These are phyloP conservation scores for Amanita phalloides DNA, from an alignment of 768 basidiomycete species.

Conservation along the genomic window DNA sequence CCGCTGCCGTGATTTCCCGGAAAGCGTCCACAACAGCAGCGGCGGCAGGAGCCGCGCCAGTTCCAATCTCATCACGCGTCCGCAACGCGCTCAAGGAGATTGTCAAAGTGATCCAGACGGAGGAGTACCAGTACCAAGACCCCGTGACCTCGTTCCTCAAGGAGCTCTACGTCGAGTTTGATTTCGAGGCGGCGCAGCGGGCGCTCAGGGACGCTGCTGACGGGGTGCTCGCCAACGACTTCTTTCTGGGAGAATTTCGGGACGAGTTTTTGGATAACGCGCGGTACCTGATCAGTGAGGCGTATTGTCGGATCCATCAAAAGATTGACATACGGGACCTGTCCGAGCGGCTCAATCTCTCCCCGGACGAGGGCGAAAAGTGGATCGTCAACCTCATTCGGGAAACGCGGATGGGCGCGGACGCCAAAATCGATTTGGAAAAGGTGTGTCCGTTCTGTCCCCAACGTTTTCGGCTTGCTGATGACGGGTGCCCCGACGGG, in stretches of 20 bases:
- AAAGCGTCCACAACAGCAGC: conserved; percentile 39
- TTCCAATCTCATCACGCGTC: conserved; percentile 55
- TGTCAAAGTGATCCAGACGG: conserved; percentile 88
- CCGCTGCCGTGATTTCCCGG: conserved; percentile 87
- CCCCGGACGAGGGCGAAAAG: conserved; percentile 93
- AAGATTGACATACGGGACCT: conserved; percentile 87
- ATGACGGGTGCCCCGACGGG: neutral
- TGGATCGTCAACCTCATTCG: conserved; percentile 99
- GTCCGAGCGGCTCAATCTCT: conserved; percentile 86
- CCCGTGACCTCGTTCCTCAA: conserved; percentile 89
- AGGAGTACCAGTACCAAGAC: conserved; percentile 94
- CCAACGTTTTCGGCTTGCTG: neutral
- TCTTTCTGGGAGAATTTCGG: conserved; percentile 84
- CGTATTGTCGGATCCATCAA: conserved; percentile 96
- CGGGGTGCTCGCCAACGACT: conserved; percentile 75
- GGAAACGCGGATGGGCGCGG: conserved; percentile 92
- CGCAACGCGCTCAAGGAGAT: conserved; percentile 85
- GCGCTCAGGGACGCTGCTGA: conserved; percentile 69
- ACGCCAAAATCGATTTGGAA: conserved; percentile 96
- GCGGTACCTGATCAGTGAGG: conserved; percentile 91
- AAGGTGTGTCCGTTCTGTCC: conserved; percentile 40
- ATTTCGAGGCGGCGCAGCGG: conserved; percentile 90
- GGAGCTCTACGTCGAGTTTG: conserved; percentile 91
- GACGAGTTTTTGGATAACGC: conserved; percentile 97
- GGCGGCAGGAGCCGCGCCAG: conserved; percentile 18